Conservation (phyloP, 2,329 filamentous ascomycete species). For the Colletotrichum cuscutae region DNA sequence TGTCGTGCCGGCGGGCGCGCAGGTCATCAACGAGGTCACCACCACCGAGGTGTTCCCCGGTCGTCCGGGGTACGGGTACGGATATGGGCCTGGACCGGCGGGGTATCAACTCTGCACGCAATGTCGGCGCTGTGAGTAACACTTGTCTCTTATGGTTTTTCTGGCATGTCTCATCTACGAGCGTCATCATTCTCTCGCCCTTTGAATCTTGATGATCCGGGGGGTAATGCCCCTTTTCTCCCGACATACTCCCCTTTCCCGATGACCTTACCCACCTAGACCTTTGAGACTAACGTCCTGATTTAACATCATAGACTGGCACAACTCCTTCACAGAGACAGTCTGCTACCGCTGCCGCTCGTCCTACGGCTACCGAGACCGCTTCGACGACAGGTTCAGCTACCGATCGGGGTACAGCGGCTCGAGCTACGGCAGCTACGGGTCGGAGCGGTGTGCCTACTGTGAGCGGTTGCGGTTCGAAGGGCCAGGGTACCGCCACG, state of each 20-base stretch:
- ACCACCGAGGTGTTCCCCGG: background rate
- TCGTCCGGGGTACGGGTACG: background rate
- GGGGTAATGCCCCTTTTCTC: background rate
- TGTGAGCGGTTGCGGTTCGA: background rate
- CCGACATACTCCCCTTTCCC: background rate
- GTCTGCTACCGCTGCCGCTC: conserved; percentile 5
- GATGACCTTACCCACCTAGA: too few relatives aligned
- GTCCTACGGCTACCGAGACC: background rate
- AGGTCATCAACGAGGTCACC: background rate
- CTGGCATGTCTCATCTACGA: background rate
- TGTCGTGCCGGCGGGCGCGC: background rate
- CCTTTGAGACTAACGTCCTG: background rate
- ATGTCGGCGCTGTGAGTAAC: conserved; percentile 4
- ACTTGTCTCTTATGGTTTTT: background rate
- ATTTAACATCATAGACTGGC: background rate
- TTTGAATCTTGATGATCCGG: background rate
- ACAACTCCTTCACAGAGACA: background rate
- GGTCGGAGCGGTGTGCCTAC: background rate
- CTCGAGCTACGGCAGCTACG: background rate
- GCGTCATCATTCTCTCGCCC: background rate
- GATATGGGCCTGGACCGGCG: background rate
- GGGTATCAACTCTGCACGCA: conserved; percentile 1
- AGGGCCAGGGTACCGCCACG: background rate
- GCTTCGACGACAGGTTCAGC: background rate
- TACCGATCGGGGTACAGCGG: background rate